Percentiles rank a stretch among this genome's conserved stretches.
Evolutionary conservation across 331 rosid species (phyloP).

Genomic region (Malus hybrid): DNA sequence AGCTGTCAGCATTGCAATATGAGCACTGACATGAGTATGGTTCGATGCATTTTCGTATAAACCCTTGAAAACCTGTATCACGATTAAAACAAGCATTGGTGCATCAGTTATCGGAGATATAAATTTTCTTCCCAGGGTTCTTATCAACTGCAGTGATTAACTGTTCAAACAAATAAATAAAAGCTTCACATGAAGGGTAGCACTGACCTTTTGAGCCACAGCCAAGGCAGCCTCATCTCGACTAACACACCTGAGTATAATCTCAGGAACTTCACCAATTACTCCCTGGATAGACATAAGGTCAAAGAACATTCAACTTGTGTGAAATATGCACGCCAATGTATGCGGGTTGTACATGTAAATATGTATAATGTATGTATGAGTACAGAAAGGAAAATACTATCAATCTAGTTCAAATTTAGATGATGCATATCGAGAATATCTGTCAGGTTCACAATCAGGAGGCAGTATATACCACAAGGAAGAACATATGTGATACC

Average conservation of each 20-base stretch:
- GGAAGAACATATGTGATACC: slow-evolving; percentile 30
- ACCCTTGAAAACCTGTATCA: slow-evolving; percentile 69
- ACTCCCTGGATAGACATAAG: no score
- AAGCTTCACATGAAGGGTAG: neutral
- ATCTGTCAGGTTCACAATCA: neutral
- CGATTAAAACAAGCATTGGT: neutral
- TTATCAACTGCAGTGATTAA: neutral
- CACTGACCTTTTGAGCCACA: slow-evolving; percentile 86
- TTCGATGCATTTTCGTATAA: slow-evolving; percentile 78
- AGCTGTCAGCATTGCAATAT: slow-evolving; percentile 79
- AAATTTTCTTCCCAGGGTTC: neutral
- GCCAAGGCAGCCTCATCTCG: slow-evolving; percentile 99
- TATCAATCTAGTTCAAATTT: neutral
- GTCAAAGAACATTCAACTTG: no score
- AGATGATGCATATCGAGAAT: neutral
- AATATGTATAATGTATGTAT: neutral
- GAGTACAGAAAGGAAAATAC: neutral
- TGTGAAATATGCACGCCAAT: no score
- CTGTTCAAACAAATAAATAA: neutral
- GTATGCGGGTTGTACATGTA: neutral
- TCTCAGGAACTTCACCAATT: no score
- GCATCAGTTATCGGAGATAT: neutral
- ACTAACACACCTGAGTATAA: slow-evolving; percentile 71
- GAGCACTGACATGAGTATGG: slow-evolving; percentile 60
- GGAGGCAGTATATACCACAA: neutral